A percentile compares a stretch with the other conserved stretches of the same genome.
Conservation (phyloP, 345 rosid genomes). For the Trapa incisa region DNA sequence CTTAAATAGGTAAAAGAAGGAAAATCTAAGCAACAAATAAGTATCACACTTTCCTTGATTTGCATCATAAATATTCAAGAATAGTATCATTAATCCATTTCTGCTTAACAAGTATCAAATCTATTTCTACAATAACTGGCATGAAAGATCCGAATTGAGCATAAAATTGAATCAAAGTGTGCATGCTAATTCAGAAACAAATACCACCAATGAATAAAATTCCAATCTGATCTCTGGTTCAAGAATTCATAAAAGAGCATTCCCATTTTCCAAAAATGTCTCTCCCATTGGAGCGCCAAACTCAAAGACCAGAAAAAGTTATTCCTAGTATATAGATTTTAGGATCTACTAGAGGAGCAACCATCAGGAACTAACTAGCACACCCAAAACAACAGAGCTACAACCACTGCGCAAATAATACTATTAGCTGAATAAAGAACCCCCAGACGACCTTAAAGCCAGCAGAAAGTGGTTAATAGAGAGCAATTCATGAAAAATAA, state of each 20-base stretch:
- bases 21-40: neutral
- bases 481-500: neutral
- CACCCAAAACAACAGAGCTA: neutral
- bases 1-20: slow-evolving; percentile 1
- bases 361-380: neutral
- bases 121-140: neutral
- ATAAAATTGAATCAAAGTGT: neutral
- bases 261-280: neutral
- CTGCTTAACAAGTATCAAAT: neutral
- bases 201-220: neutral
- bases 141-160: neutral
- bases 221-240: neutral
- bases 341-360: neutral
- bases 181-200: neutral
- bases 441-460: no score
- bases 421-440: no score
- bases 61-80: neutral
- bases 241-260: neutral
- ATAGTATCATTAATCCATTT: neutral
- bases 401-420: no score
- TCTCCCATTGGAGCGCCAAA: neutral
- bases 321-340: neutral
- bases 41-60: neutral
- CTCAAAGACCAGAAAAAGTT: neutral
- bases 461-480: neutral